phyloP scores from a whole-genome alignment of 2,329 filamentous ascomycete species.

The Xylaria arbuscula region DNA sequence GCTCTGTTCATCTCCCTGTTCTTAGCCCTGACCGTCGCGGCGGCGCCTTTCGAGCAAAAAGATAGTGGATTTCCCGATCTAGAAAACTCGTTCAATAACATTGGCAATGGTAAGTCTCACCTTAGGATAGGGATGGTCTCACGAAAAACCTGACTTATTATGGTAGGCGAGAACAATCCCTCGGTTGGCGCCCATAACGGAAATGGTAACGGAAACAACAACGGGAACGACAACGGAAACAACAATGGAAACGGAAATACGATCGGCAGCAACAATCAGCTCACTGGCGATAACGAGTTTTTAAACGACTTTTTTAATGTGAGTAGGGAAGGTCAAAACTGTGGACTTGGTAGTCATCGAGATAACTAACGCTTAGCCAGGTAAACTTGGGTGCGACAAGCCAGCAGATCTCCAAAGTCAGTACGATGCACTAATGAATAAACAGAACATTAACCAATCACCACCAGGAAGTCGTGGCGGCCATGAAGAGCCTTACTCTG shows the following conservation, averaged over 20 bases:
- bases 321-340: not conserved
- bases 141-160: not conserved
- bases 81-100: not conserved
- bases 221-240: constrained; percentile 17
- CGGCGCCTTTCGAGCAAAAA: constrained; percentile 1
- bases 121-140: not conserved
- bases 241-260: constrained; percentile 17
- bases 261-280: constrained; percentile 1
- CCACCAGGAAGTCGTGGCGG: constrained; percentile 21
- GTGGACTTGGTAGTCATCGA: not conserved
- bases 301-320: constrained; percentile 24
- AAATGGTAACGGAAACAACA: constrained; percentile 1
- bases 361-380: constrained; percentile 9
- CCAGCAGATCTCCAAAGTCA: constrained; percentile 24
- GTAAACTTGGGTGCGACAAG: constrained; percentile 22
- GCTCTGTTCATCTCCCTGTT: constrained; percentile 12
- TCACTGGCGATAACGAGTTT: constrained; percentile 7
- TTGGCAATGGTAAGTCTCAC: constrained; percentile 7
- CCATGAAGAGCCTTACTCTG: constrained; percentile 26
- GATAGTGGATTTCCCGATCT: not conserved
- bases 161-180: constrained; percentile 3
- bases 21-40: constrained; percentile 15
- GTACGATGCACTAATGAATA: constrained; percentile 16
- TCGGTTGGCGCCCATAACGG: constrained; percentile 8
- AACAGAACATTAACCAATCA: constrained; percentile 22